Evolutionary conservation across 2,329 filamentous ascomycete species (phyloP).

Genomic region (Colletotrichum nymphaeae): DNA sequence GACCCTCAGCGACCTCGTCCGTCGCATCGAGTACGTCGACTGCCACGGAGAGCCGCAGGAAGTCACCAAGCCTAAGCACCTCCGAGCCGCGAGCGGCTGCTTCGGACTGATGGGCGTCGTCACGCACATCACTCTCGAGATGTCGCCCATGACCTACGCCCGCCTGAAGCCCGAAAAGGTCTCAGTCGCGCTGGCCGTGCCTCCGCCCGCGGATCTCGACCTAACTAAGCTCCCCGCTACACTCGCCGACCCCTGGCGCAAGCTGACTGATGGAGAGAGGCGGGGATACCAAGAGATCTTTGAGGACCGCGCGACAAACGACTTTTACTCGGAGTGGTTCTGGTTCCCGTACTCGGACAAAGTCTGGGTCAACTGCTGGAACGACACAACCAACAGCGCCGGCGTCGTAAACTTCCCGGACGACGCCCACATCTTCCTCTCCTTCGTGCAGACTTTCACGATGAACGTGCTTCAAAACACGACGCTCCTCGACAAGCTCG

Average conservation of each 20-base stretch:
- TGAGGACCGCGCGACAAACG: constrained; percentile 48
- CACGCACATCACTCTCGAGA: constrained; percentile 59
- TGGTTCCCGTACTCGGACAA: constrained; percentile 60
- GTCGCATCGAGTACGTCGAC: constrained; percentile 60
- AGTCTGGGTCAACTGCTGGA: constrained; percentile 15
- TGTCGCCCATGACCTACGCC: constrained; percentile 59
- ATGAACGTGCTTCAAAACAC: neutral
- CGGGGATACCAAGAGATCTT: constrained; percentile 49
- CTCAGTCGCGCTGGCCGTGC: neutral
- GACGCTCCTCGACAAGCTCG: neutral
- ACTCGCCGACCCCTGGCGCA: neutral
- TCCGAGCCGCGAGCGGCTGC: constrained; percentile 55
- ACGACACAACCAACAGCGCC: neutral
- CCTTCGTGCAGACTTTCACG: neutral
- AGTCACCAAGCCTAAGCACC: constrained; percentile 50
- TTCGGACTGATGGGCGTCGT: constrained; percentile 61
- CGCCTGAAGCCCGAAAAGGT: constrained; percentile 56
- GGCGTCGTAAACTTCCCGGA: neutral
- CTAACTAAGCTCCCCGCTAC: neutral
- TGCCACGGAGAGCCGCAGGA: constrained; percentile 53
- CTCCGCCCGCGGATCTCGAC: neutral
- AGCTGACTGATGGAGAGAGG: constrained; percentile 31
- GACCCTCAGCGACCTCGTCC: constrained; percentile 55
- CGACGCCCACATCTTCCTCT: neutral
- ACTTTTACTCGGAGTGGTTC: constrained; percentile 62